Conservation (phyloP, 306 rosid species). For the Ceratonia siliqua region DNA sequence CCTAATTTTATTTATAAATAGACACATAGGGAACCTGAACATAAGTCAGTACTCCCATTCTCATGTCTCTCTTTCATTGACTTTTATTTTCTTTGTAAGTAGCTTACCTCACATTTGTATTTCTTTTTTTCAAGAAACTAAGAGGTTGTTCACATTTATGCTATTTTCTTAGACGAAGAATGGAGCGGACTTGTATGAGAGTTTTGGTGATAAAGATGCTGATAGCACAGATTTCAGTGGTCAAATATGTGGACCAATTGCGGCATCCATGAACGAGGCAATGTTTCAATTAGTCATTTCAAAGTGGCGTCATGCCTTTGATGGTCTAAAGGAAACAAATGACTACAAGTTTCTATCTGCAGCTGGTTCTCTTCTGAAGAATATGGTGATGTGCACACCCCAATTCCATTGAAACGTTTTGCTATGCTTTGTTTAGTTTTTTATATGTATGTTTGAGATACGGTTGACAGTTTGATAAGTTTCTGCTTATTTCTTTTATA, state of each 20-base stretch:
- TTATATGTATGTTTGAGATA: neutral
- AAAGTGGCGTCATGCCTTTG: constrained; percentile 82
- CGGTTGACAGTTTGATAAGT: constrained; percentile 3
- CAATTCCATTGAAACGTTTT: constrained; percentile 17
- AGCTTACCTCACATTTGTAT: constrained; percentile 10
- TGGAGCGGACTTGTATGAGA: constrained; percentile 41
- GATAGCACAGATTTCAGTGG: constrained; percentile 65
- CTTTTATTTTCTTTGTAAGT: too few relatives aligned
- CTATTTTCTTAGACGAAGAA: constrained; percentile 51
- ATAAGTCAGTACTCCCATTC: too few relatives aligned
- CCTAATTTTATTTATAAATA: too few relatives aligned
- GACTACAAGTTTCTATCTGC: constrained; percentile 80
- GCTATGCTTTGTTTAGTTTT: neutral
- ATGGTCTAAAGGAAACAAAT: constrained; percentile 82
- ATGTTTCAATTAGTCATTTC: constrained; percentile 88
- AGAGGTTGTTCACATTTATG: constrained; percentile 19
- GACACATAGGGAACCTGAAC: too few relatives aligned
- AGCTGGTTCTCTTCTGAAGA: constrained; percentile 91
- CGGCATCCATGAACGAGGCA: constrained; percentile 84
- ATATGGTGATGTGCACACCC: constrained; percentile 59
- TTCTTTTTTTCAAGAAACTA: constrained; percentile 14
- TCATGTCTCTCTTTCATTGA: too few relatives aligned
- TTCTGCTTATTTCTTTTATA: constrained; percentile 1
- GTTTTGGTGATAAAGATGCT: constrained; percentile 43
- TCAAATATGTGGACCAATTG: constrained; percentile 86